Evolutionary conservation across 2,329 filamentous ascomycete genomes (phyloP).

Genomic region (Fonsecaea erecta): DNA sequence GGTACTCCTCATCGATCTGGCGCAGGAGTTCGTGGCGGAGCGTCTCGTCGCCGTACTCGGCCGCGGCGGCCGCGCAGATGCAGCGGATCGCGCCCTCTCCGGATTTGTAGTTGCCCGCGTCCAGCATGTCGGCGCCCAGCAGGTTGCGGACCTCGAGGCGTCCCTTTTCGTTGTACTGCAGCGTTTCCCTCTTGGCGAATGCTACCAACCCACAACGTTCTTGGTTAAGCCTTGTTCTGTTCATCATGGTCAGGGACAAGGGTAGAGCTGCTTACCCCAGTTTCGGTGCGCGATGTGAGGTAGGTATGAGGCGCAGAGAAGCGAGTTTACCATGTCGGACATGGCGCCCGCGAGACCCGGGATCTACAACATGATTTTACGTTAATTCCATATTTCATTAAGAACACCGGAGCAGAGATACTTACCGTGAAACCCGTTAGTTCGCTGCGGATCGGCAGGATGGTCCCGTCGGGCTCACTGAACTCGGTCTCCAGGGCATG

Average conservation of each 20-base stretch:
- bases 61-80: conserved; percentile 22
- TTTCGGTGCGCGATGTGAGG: conserved; percentile 33
- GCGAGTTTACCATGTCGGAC: conserved; percentile 28
- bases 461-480: conserved; percentile 27
- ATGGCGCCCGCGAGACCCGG: conserved; percentile 29
- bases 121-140: conserved; percentile 32
- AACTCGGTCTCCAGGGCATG: conserved; percentile 26
- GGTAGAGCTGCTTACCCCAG: conserved; percentile 11
- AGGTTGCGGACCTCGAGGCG: conserved; percentile 24
- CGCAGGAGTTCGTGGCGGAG: conserved; percentile 19
- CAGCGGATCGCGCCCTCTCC: conserved; percentile 25
- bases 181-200: conserved; percentile 28
- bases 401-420: background rate
- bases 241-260: background rate
- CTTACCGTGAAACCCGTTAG: conserved; percentile 29
- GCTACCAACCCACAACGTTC: background rate
- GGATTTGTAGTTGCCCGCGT: conserved; percentile 32
- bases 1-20: conserved; percentile 31
- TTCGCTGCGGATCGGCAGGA: conserved; percentile 30
- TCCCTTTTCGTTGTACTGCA: conserved; percentile 24
- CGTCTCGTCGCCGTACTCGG: conserved; percentile 30
- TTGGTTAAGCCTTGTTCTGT: background rate
- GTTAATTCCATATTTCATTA: background rate
- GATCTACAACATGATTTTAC: conserved; percentile 3
- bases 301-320: conserved; percentile 31